phyloP scores from a whole-genome alignment of 2,329 filamentous ascomycete species.

The Fusarium nematophilum region DNA sequence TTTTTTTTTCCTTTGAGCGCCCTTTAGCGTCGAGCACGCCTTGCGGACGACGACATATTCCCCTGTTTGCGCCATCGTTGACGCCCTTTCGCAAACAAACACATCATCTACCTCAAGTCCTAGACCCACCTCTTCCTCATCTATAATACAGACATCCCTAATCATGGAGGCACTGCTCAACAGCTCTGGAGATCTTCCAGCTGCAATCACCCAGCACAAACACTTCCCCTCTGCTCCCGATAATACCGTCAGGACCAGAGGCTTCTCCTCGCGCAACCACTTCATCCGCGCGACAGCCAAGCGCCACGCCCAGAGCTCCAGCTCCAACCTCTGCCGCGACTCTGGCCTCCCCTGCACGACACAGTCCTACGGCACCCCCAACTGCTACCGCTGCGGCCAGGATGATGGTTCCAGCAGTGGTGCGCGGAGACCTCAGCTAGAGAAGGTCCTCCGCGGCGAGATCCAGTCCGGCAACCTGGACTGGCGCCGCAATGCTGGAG shows the following conservation, averaged over 20 bases:
- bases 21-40: slow-evolving; percentile 38
- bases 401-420: slow-evolving; percentile 13
- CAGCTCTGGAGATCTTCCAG: slow-evolving; percentile 37
- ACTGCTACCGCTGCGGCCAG: slow-evolving; percentile 31
- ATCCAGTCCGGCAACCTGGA: slow-evolving; percentile 6
- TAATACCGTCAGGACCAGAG: slow-evolving; percentile 21
- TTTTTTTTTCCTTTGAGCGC: slow-evolving; percentile 15
- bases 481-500: too few species aligned
- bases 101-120: slow-evolving; percentile 11
- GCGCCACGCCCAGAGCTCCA: slow-evolving; percentile 40
- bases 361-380: background rate
- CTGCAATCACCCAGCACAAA: slow-evolving; percentile 29
- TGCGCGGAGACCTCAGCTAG: slow-evolving; percentile 38
- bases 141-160: slow-evolving; percentile 18
- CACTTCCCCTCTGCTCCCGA: slow-evolving; percentile 28
- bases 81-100: slow-evolving; percentile 33
- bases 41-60: too few species aligned
- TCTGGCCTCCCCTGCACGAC: slow-evolving; percentile 38
- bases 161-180: slow-evolving; percentile 39
- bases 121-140: background rate
- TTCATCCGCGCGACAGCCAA: slow-evolving; percentile 49
- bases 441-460: slow-evolving; percentile 35
- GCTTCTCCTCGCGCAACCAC: slow-evolving; percentile 43
- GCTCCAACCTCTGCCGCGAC: slow-evolving; percentile 35
- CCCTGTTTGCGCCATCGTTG: slow-evolving; percentile 36